Base-by-base conservation (phyloP, 2,329 filamentous ascomycete species). In the Lecanicillium sp. region DNA sequence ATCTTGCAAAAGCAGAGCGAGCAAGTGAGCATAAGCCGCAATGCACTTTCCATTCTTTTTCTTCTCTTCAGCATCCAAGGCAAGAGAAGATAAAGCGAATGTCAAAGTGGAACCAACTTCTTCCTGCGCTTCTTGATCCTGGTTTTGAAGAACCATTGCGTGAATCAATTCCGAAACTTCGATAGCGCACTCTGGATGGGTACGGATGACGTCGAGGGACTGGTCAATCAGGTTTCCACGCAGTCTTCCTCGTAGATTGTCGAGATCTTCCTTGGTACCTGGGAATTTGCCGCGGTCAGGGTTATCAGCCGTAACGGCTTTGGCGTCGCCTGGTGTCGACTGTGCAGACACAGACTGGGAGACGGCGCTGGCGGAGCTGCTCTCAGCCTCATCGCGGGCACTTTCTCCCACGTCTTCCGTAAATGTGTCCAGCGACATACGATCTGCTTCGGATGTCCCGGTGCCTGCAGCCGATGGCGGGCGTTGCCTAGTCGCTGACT, bases 131-230 rank as follows among this genome's bases (percentile, higher is more conserved):
- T 73, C 68, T 60, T 74, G 53, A 59, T 72, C 49, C 59, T 72
- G 47, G 60, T 77, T 56, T 74, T 79, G 53, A 55, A 74, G 48
- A 65, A 82, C 76, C 17, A 87, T 81, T 4, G 82, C 80, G 28
- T 76, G 76, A 39, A 98, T 89, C 15, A 98, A 70, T 51, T 96
- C 89, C 0, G 88, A 79, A 33, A 98, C 71, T 54, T 97, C 90
- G 50, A 96, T 92, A 0, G 92, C 94, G 10, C 90, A 80, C 49
- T 86, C 81, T 12, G 89, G 82, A 50, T 97, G 89, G 28, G 83
- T 81, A 56, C 90, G 84, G 38, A 98, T 80, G 25, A 97, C 80
- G 52, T 96, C 89, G 17, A 98, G 69, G 47, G 86, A 94, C 42
- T 87, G 84, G 50, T 96, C 89, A 43, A 97, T 89, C 39, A 97